Evolutionary conservation across 257 asterid genomes (phyloP).

Genomic region (Lycium barbarum): DNA sequence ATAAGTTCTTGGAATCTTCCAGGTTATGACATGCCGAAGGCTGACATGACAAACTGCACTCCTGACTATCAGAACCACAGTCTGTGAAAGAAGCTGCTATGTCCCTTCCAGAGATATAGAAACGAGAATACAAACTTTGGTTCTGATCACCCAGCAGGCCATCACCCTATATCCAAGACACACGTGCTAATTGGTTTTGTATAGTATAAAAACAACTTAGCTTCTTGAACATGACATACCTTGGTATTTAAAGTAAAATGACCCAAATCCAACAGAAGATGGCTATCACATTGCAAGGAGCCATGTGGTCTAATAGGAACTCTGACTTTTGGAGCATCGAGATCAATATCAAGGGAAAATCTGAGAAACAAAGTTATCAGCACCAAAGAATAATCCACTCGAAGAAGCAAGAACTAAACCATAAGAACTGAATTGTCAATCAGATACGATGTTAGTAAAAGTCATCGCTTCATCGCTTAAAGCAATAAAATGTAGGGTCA

Average conservation of each 20-base stretch:
- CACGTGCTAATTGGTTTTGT: slow-evolving; percentile 31
- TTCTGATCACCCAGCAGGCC: slow-evolving; percentile 64
- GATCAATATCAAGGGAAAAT: slow-evolving; percentile 98
- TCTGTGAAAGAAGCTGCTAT: slow-evolving; percentile 89
- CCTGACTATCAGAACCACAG: slow-evolving; percentile 57
- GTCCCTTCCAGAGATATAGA: slow-evolving; percentile 92
- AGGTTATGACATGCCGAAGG: slow-evolving; percentile 57
- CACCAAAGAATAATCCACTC: slow-evolving; percentile 10
- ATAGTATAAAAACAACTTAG: slow-evolving; percentile 25
- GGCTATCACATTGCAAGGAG: slow-evolving; percentile 62
- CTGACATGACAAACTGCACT: slow-evolving; percentile 59
- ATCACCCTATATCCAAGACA: slow-evolving; percentile 62
- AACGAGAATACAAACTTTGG: slow-evolving; percentile 82
- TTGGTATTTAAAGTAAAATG: slow-evolving; percentile 87
- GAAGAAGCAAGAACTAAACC: slow-evolving; percentile 23
- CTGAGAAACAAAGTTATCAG: slow-evolving; percentile 42
- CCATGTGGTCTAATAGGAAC: slow-evolving; percentile 73
- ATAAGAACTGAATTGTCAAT: not conserved
- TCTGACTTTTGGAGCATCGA: slow-evolving; percentile 98
- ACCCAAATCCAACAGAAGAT: slow-evolving; percentile 92
- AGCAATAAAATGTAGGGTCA: not conserved
- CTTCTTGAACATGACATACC: slow-evolving; percentile 53
- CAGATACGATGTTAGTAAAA: not conserved
- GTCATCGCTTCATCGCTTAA: not conserved
- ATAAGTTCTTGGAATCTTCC: slow-evolving; percentile 60